Conservation (phyloP, 2,329 filamentous ascomycete species). For the Aspergillus sclerotialis region DNA sequence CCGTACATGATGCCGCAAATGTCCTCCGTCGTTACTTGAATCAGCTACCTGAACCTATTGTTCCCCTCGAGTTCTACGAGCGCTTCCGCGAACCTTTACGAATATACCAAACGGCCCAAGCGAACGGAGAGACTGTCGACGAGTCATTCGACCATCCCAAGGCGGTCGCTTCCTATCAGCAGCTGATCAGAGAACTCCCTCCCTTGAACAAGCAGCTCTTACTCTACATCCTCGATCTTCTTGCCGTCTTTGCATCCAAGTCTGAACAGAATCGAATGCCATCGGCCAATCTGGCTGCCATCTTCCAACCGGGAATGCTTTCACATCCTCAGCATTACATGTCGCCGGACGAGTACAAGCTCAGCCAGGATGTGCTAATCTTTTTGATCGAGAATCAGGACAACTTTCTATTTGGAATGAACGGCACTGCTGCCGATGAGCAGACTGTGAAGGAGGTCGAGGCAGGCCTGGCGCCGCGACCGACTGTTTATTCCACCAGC, state of each 20-base stretch:
- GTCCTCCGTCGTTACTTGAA: constrained; percentile 93
- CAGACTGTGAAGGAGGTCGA: constrained; percentile 62
- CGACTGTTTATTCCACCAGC: constrained; percentile 44
- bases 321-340: constrained; percentile 93
- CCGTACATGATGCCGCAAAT: constrained; percentile 96
- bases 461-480: constrained; percentile 51
- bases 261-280: constrained; percentile 96
- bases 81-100: constrained; percentile 79
- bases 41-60: constrained; percentile 91
- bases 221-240: constrained; percentile 88
- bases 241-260: constrained; percentile 96
- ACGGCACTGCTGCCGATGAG: constrained; percentile 94
- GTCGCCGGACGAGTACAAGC: constrained; percentile 84
- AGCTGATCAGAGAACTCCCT: constrained; percentile 84
- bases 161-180: constrained; percentile 78
- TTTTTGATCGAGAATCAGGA: constrained; percentile 98
- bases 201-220: constrained; percentile 89
- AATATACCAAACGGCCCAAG: constrained; percentile 61
- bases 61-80: constrained; percentile 88
- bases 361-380: constrained; percentile 95
- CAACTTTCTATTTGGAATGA: constrained; percentile 97
- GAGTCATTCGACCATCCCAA: constrained; percentile 67
- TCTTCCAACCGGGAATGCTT: constrained; percentile 94
- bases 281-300: constrained; percentile 86
- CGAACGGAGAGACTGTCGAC: constrained; percentile 61